Percentiles rank a stretch among this genome's conserved stretches.
Evolutionary conservation across 345 rosid species (phyloP).

Genomic region (thale cress (Arabidopsis thaliana)): DNA sequence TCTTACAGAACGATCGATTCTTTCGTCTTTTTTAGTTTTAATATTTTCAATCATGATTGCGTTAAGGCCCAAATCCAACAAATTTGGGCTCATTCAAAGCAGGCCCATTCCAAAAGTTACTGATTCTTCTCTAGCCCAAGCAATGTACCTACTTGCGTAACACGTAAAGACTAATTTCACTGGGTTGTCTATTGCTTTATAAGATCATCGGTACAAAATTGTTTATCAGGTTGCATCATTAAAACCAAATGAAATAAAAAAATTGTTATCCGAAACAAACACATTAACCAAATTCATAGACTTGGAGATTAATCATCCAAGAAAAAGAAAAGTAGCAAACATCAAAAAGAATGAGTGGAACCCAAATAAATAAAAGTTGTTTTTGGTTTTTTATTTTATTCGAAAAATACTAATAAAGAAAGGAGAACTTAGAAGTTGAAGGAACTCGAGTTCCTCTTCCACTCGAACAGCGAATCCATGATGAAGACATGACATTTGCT

Average conservation of each 20-base stretch:
- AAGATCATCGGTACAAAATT: too few relatives aligned
- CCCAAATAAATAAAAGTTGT: not conserved
- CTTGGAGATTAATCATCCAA: not conserved
- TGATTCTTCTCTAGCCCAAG: too few relatives aligned
- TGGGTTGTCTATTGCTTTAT: too few relatives aligned
- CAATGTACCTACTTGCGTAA: too few relatives aligned
- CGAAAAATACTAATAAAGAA: not conserved
- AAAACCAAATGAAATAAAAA: not conserved
- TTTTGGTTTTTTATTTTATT: not conserved
- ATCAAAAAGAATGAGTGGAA: not conserved
- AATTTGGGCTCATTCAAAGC: too few relatives aligned
- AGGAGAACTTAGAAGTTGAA: constrained; percentile 10
- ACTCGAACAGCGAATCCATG: constrained; percentile 33
- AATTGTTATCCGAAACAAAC: not conserved
- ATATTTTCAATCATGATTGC: too few relatives aligned
- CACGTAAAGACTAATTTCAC: too few relatives aligned
- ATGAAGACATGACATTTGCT: constrained; percentile 25
- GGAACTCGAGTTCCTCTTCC: constrained; percentile 22
- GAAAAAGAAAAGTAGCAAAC: not conserved
- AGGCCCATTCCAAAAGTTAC: too few relatives aligned
- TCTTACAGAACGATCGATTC: too few relatives aligned
- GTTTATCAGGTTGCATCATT: not conserved
- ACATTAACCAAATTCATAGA: not conserved
- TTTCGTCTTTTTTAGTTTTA: too few relatives aligned
- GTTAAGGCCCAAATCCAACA: too few relatives aligned